These are phyloP conservation scores for Boletus mariae DNA, from an alignment of 1,284 basidiomycete species.

Conservation along the genomic window DNA sequence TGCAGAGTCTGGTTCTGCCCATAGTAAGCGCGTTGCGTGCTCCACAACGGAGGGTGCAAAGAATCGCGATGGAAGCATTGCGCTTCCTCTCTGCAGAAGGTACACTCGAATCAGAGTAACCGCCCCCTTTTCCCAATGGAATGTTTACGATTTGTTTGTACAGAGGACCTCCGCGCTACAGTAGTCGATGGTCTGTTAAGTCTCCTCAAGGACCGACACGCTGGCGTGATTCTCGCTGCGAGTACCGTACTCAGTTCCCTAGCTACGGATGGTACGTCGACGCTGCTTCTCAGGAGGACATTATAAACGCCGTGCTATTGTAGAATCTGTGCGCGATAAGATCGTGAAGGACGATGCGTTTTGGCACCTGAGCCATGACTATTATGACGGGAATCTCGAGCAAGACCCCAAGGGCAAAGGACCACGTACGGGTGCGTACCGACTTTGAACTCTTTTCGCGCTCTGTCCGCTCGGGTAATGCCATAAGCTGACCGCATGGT, in stretches of 20 bases:
- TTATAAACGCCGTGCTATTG: neutral
- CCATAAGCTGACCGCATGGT: neutral
- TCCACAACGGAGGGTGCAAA: slow-evolving; percentile 18
- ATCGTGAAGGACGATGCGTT: slow-evolving; percentile 14
- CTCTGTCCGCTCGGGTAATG: neutral
- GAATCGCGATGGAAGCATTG: slow-evolving; percentile 13
- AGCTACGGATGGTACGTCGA: slow-evolving; percentile 16
- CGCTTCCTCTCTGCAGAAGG: slow-evolving; percentile 15
- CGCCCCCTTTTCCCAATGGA: neutral
- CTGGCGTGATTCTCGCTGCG: slow-evolving; percentile 17
- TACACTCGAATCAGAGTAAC: neutral
- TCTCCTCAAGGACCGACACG: slow-evolving; percentile 18
- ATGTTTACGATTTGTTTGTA: neutral
- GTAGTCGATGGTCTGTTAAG: slow-evolving; percentile 15
- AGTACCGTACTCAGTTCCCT: slow-evolving; percentile 15
- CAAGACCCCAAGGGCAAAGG: slow-evolving; percentile 14
- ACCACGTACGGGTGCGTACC: slow-evolving; percentile 14
- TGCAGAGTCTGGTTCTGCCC: slow-evolving; percentile 9
- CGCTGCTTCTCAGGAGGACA: neutral
- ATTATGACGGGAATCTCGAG: slow-evolving; percentile 17
- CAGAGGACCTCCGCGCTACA: slow-evolving; percentile 9
- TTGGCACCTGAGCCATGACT: slow-evolving; percentile 17
- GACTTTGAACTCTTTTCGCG: neutral
- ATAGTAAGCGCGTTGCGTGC: slow-evolving; percentile 17
- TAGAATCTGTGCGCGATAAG: slow-evolving; percentile 19